Base-by-base conservation (phyloP, 1,284 basidiomycete species). In the Cutaneotrichosporon dermatis region DNA sequence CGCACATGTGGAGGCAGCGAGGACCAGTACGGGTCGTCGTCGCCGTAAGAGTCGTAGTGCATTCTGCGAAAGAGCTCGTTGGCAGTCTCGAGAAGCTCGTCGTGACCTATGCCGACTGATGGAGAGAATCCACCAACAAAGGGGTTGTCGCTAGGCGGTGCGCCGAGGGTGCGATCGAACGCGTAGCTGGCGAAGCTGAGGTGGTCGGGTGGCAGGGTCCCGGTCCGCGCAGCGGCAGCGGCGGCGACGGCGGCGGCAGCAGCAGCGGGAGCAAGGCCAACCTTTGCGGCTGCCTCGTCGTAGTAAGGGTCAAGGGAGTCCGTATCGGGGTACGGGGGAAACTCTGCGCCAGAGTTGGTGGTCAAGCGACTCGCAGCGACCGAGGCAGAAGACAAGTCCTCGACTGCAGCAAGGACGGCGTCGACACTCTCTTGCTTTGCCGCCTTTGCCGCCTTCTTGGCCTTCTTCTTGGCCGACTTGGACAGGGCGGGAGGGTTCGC, bases 21-120 rank as follows among this genome's bases (percentile, higher is more conserved):
- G 4, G 82, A 81, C 83, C 83, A 84, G 71, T 84, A 84, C 6
- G 82, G 79, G 63, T 84, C 83, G 62, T 83, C 83, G 57, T 80
- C 79, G 40, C 73, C 78, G 57, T 77, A 79, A 34, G 69, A 66
- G 16, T 77, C 74, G 51, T 79, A 76, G 50, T 71, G 74, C 78
- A 79, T 79, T 53, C 78, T 74, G 54, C 74, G 71, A 60, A 77
- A 78, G 25, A 79, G 69, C 66, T 79, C 78, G 70, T 78, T 76
- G 42, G 78, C 77, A 1, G 76, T 77, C 51, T 74, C 74, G 44
- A 77, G 71, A 41, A 79, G 64, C 66, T 79, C 78, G 63, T 76
- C 74, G 73, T 77, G 76, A 25, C 74, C 74, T 54, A 77, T 74
- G 60, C 74, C 74, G 58, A 74, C 66, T 1, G 69, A 65, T n/a